phyloP scores from a whole-genome alignment of 371 early-diverging fungal genomes.

The Funneliformis caledonium region DNA sequence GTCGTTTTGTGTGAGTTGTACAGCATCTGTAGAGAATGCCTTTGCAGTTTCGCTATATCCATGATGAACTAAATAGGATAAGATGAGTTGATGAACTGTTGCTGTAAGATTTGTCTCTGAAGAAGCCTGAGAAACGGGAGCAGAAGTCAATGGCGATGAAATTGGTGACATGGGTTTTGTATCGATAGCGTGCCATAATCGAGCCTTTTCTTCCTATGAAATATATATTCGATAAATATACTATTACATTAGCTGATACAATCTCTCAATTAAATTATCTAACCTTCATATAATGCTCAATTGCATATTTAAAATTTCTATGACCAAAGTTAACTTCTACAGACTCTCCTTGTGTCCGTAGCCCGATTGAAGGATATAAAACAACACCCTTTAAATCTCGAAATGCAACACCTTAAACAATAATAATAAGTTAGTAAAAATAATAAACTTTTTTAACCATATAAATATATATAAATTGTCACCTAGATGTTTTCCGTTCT shows the following conservation, averaged over 20 bases:
- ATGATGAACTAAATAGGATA: slow-evolving; percentile 77
- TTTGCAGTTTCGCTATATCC: slow-evolving; percentile 77
- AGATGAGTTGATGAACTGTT: slow-evolving; percentile 61
- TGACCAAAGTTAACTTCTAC: slow-evolving; percentile 93
- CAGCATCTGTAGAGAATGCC: slow-evolving; percentile 58
- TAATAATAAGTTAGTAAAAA: not conserved
- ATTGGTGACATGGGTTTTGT: slow-evolving; percentile 37
- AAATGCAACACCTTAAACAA: slow-evolving; percentile 57
- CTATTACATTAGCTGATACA: not conserved
- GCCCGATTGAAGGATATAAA: slow-evolving; percentile 86
- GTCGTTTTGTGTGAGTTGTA: slow-evolving; percentile 26
- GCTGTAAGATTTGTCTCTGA: slow-evolving; percentile 41
- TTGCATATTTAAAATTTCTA: slow-evolving; percentile 82
- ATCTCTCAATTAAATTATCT: not conserved
- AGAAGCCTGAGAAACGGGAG: slow-evolving; percentile 12
- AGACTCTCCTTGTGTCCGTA: slow-evolving; percentile 87
- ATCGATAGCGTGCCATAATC: slow-evolving; percentile 54
- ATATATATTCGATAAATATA: not conserved
- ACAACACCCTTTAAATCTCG: slow-evolving; percentile 52
- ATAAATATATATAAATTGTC: not conserved
- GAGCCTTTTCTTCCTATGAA: slow-evolving; percentile 55
- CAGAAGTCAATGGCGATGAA: slow-evolving; percentile 25
- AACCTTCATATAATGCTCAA: slow-evolving; percentile 76
- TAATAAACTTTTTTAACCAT: not conserved
- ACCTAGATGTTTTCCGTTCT: slow-evolving; percentile 88